These are phyloP conservation scores for Sporothrix humicola DNA, from an alignment of 2,329 filamentous ascomycete species.

Conservation along the genomic window DNA sequence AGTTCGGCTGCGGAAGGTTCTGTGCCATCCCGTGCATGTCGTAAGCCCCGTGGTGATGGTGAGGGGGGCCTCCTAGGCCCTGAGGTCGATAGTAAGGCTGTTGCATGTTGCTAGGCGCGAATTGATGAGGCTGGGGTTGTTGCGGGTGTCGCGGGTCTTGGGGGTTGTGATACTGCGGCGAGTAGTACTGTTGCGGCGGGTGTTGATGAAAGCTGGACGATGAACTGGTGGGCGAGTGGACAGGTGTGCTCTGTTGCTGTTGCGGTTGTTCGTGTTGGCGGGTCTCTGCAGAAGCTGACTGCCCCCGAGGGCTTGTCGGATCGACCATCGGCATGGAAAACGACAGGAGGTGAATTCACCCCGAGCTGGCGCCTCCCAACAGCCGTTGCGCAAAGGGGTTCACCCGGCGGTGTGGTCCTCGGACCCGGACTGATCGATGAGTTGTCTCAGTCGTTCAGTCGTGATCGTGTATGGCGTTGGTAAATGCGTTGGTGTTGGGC, in stretches of 20 bases:
- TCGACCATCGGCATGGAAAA: background rate
- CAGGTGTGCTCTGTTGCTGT: background rate
- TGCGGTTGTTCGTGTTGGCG: background rate
- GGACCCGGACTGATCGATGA: background rate
- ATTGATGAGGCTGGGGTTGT: background rate
- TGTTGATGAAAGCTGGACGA: background rate
- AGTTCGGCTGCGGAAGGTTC: background rate
- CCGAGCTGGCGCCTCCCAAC: background rate
- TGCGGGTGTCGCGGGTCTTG: constrained; percentile 1
- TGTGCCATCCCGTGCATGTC: constrained; percentile 10
- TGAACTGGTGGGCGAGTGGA: background rate
- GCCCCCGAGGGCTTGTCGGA: background rate
- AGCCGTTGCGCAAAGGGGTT: background rate
- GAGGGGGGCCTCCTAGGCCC: background rate
- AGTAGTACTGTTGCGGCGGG: background rate
- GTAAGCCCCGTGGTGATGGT: background rate
- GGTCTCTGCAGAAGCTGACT: background rate
- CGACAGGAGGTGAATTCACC: no score
- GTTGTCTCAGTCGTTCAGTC: background rate
- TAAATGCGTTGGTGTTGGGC: background rate
- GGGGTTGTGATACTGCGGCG: background rate
- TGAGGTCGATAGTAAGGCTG: constrained; percentile 4
- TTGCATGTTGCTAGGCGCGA: constrained; percentile 9
- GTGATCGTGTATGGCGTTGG: background rate
- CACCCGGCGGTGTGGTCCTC: background rate